These are phyloP conservation scores for Solanum chacoense DNA, from an alignment of 305 asterid genomes.

Conservation along the genomic window DNA sequence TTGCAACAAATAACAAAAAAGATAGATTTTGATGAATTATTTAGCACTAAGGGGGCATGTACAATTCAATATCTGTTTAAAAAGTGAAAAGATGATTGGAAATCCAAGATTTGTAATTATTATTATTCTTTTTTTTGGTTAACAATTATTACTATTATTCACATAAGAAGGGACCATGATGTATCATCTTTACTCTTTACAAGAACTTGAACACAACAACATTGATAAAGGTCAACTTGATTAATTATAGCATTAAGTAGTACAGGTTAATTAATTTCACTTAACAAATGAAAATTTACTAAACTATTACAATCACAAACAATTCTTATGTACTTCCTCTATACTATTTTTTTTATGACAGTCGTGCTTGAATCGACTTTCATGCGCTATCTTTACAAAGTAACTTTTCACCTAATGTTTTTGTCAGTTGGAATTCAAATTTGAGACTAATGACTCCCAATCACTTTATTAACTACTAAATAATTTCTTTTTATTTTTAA, in stretches of 20 bases:
- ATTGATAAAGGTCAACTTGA: background rate
- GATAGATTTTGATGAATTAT: background rate
- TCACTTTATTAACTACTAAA: too few relatives aligned
- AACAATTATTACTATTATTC: background rate
- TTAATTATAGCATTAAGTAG: background rate
- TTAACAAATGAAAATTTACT: background rate
- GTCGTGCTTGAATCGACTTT: too few relatives aligned
- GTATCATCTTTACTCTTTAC: background rate
- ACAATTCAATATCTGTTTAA: background rate
- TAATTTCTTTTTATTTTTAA: too few relatives aligned
- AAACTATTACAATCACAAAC: background rate
- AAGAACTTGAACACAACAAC: background rate
- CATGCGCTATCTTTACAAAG: too few relatives aligned
- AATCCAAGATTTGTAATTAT: background rate
- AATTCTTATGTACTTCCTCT: background rate
- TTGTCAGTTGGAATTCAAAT: background rate
- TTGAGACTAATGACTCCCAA: background rate
- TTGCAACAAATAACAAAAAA: conserved; percentile 1
- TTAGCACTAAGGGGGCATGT: background rate
- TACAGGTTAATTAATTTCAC: background rate
- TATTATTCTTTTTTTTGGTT: background rate
- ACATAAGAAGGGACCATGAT: background rate
- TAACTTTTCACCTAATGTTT: background rate
- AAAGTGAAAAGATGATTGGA: background rate
- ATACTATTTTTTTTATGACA: background rate